Evolutionary conservation across 495 filamentous ascomycete genomes (phyloP).

Genomic region (Bathelium albidoporum): DNA sequence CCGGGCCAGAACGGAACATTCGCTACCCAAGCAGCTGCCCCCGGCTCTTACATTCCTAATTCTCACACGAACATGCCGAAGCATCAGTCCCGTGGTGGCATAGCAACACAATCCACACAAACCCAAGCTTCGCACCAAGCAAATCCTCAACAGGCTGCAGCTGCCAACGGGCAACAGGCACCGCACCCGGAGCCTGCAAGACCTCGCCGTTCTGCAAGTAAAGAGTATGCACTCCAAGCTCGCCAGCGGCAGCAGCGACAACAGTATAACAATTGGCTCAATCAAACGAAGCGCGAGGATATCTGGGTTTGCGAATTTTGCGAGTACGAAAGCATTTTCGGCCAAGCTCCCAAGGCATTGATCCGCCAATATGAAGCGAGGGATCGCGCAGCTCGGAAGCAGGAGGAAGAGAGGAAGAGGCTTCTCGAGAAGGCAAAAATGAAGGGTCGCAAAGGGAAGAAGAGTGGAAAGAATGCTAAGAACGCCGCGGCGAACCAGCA

Average conservation of each 20-base stretch:
- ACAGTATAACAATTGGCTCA: constrained; percentile 63
- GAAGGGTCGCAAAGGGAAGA: constrained; percentile 77
- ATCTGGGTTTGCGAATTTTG: constrained; percentile 76
- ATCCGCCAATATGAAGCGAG: constrained; percentile 92
- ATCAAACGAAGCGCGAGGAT: constrained; percentile 63
- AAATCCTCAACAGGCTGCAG: constrained; percentile 13
- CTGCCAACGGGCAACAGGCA: constrained; percentile 12
- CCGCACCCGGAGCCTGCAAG: constrained; percentile 36
- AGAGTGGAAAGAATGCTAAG: constrained; percentile 53
- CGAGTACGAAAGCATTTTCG: constrained; percentile 37
- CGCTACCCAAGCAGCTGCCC: not conserved
- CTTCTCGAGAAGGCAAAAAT: constrained; percentile 91
- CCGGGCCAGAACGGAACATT: constrained; percentile 26
- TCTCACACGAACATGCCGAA: not conserved
- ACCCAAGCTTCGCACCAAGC: constrained; percentile 27
- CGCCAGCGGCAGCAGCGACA: constrained; percentile 59
- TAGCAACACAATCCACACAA: not conserved
- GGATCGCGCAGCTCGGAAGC: constrained; percentile 72
- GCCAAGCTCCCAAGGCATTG: constrained; percentile 67
- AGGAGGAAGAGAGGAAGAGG: constrained; percentile 69
- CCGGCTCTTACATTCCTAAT: not conserved
- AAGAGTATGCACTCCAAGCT: constrained; percentile 53
- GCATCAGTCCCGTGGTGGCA: not conserved
- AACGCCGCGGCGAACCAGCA: constrained; percentile 6
- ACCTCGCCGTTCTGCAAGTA: constrained; percentile 39